Evolutionary conservation across 176 grass and related monocot genomes (phyloP), one percentile per base, ranked within the genome.

Genomic region (Cenchrus purpureus): DNA sequence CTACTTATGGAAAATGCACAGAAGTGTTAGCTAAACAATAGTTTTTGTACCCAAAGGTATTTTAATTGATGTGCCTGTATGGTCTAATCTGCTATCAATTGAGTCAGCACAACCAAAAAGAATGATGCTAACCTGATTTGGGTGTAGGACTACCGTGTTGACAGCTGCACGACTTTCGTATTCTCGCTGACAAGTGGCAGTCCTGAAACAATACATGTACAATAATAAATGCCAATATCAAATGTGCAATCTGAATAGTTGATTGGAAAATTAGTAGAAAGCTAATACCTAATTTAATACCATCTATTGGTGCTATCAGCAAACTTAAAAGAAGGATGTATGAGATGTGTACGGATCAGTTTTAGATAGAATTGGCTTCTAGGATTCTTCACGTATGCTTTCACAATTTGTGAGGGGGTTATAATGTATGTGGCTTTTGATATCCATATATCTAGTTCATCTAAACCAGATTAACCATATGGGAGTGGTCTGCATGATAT

Each of bases 151-250:
- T 12, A 98, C 93, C 42, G 93, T 98, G 79, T 98, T 99, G 52
- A 99, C 93, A 84, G 97, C 88, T 68, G 93, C 97, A 34, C 93
- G 91, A 78, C 97, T 96, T 91, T 99, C 97, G 59, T 99, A 99
- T 68, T 99, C 97, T 68, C 97, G 76, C 83, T 99, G 97, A 86
- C 93, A 99, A 63, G 93, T 92, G 48, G 89, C 93, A 69, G 93
- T 92, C 51, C 93, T 99, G 31, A 74, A 86, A 90, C 34, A 62
- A 77, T 60, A 82, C 4, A 80, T 71, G 49, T 9, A 88, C 62
- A 71, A 68, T 42, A 69, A 72, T 77, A 15, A 8, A 25, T 9
- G 10, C n/a, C 9, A 34, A 25, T 22, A 85, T 89, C 16, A 71
- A 84, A 68, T 22, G 17, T 50, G 1, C 32, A 17, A 59, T 28